These are phyloP conservation scores for Pichia sporocuriosa DNA, from an alignment of 805 yeast genomes.

Conservation along the genomic window DNA sequence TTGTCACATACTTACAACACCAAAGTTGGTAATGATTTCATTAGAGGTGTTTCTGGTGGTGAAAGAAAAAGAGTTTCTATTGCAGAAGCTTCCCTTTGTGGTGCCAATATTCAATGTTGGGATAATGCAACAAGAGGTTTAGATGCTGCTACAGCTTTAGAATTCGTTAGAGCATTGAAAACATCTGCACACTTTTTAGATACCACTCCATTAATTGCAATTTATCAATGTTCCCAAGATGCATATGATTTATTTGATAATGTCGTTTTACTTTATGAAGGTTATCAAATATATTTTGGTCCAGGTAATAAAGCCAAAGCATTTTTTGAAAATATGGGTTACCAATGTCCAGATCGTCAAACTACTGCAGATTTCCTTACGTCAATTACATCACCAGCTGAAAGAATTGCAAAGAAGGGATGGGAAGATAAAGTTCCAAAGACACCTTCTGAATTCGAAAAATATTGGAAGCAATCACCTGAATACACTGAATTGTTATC, in stretches of 20 bases:
- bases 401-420: constrained; percentile 29
- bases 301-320: constrained; percentile 32
- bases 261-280: constrained; percentile 36
- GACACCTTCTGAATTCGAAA: constrained; percentile 36
- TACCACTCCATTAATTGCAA: constrained; percentile 46
- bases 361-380: constrained; percentile 42
- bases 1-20: constrained; percentile 47
- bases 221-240: constrained; percentile 40
- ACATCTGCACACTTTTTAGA: constrained; percentile 45
- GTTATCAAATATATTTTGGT: constrained; percentile 38
- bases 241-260: constrained; percentile 40
- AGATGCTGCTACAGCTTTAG: constrained; percentile 65
- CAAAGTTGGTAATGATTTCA: constrained; percentile 55
- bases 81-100: constrained; percentile 43
- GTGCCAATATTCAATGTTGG: constrained; percentile 45
- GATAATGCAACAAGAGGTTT: constrained; percentile 69
- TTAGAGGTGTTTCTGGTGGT: constrained; percentile 65
- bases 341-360: constrained; percentile 40
- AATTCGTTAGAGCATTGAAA: constrained; percentile 52
- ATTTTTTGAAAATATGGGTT: constrained; percentile 39
- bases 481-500: constrained; percentile 28
- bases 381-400: constrained; percentile 29
- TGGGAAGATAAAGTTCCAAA: constrained; percentile 34
- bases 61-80: constrained; percentile 60
- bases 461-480: constrained; percentile 33